Evolutionary conservation across 352 stramenopile genomes (phyloP).

Genomic region (Phytopythium vexans): DNA sequence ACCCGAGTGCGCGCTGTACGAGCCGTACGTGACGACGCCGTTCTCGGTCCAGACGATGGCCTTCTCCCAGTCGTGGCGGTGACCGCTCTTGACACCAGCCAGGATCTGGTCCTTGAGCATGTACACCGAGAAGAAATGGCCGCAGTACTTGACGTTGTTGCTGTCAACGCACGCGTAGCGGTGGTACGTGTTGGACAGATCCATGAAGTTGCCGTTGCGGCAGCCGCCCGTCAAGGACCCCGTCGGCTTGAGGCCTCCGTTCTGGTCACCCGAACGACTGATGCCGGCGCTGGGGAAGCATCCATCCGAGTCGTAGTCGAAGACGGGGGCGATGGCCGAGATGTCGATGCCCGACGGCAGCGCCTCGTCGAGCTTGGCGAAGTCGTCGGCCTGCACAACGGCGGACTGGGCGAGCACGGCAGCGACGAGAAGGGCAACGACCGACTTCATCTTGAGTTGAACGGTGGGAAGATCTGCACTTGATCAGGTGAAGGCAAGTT

Average conservation of each 20-base stretch:
- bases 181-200: slow-evolving; percentile 14
- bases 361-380: slow-evolving; percentile 18
- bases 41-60: slow-evolving; percentile 28
- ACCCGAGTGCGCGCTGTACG: slow-evolving; percentile 4
- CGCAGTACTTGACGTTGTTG: slow-evolving; percentile 9
- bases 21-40: slow-evolving; percentile 5
- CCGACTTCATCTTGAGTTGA: slow-evolving; percentile 10
- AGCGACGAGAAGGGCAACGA: slow-evolving; percentile 10
- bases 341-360: slow-evolving; percentile 28
- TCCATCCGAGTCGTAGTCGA: slow-evolving; percentile 13
- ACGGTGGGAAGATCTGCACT: neutral
- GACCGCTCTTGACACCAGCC: slow-evolving; percentile 7
- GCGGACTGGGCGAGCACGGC: slow-evolving; percentile 5
- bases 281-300: slow-evolving; percentile 39
- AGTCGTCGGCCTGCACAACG: slow-evolving; percentile 6
- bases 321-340: slow-evolving; percentile 6
- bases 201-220: slow-evolving; percentile 9
- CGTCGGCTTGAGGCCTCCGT: slow-evolving; percentile 24
- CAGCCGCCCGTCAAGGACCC: slow-evolving; percentile 13
- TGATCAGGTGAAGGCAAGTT: neutral
- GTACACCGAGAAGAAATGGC: slow-evolving; percentile 11
- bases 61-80: slow-evolving; percentile 46
- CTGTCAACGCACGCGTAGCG: slow-evolving; percentile 10
- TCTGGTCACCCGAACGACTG: slow-evolving; percentile 19
- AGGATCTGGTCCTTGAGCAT: slow-evolving; percentile 9